phyloP scores from a whole-genome alignment of 192 early-diverging fungal genomes.

The Glomus cerebriforme region DNA sequence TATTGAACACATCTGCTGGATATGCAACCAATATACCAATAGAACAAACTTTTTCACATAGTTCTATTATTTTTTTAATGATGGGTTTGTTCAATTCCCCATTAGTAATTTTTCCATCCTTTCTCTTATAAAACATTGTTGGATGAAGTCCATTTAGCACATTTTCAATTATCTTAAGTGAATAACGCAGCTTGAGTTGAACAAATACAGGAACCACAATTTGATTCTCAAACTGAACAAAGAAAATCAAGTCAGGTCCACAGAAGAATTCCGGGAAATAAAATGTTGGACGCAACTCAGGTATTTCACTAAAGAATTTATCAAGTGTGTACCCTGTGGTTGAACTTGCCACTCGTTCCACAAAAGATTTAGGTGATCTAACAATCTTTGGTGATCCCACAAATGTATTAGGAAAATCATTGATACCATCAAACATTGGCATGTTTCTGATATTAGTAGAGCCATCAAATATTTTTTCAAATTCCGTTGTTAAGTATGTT shows the following conservation, averaged over 20 bases:
- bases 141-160: neutral
- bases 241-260: slow-evolving; percentile 20
- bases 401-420: neutral
- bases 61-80: neutral
- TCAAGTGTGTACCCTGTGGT: neutral
- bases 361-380: neutral
- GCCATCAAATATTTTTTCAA: slow-evolving; percentile 9
- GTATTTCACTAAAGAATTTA: neutral
- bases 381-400: neutral
- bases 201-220: neutral
- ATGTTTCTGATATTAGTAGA: slow-evolving; percentile 1
- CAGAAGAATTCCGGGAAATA: neutral
- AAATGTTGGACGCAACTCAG: neutral
- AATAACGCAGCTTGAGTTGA: neutral
- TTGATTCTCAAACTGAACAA: slow-evolving; percentile 6
- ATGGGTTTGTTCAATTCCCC: neutral
- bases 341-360: neutral
- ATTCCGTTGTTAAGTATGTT: neutral
- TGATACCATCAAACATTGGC: neutral
- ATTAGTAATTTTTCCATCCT: neutral
- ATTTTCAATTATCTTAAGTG: neutral
- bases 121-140: slow-evolving; percentile 2
- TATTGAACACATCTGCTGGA: neutral
- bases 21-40: neutral
- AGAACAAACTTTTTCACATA: neutral